A percentile compares a stretch with the other conserved stretches of the same genome.
These are phyloP conservation scores for Zygosaccharomyces bailii DNA, from an alignment of 805 yeast genomes.

Conservation along the genomic window DNA sequence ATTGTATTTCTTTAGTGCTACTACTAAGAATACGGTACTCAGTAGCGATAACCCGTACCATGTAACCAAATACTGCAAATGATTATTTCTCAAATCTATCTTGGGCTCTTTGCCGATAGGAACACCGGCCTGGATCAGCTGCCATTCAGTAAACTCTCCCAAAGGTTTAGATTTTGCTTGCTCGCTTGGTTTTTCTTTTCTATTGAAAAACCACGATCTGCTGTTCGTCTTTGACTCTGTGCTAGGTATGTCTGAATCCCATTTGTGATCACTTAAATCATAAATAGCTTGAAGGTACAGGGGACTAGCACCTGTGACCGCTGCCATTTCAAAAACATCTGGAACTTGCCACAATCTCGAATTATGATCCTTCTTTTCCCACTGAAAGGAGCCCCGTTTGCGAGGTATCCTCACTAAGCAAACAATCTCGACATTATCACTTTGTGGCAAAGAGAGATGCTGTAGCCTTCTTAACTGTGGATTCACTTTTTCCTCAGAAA, in stretches of 20 bases:
- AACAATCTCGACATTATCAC: slow-evolving; percentile 56
- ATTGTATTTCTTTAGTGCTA: slow-evolving; percentile 45
- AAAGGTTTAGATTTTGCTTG: neutral
- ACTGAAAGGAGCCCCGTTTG: slow-evolving; percentile 57
- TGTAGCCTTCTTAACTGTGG: slow-evolving; percentile 57
- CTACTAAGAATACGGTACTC: slow-evolving; percentile 61
- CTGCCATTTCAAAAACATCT: slow-evolving; percentile 73
- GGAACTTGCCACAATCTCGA: slow-evolving; percentile 71
- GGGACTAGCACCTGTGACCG: slow-evolving; percentile 61
- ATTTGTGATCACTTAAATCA: slow-evolving; percentile 61
- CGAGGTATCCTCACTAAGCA: slow-evolving; percentile 72
- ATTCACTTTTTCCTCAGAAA: slow-evolving; percentile 59
- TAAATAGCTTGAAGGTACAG: slow-evolving; percentile 72
- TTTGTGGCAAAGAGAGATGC: slow-evolving; percentile 70
- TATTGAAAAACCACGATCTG: neutral
- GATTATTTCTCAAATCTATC: slow-evolving; percentile 81
- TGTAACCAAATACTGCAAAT: slow-evolving; percentile 85
- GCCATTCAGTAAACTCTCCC: slow-evolving; percentile 48
- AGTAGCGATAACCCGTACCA: slow-evolving; percentile 88
- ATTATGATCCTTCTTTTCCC: slow-evolving; percentile 66
- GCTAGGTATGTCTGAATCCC: slow-evolving; percentile 31
- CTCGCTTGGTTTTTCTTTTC: slow-evolving; percentile 1
- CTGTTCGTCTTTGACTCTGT: neutral
- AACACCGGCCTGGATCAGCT: slow-evolving; percentile 76
- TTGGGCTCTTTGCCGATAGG: slow-evolving; percentile 85